A percentile compares a stretch with the other conserved stretches of the same genome.
phyloP scores from a whole-genome alignment of 495 filamentous ascomycete species.

The Penicillium canariense region DNA sequence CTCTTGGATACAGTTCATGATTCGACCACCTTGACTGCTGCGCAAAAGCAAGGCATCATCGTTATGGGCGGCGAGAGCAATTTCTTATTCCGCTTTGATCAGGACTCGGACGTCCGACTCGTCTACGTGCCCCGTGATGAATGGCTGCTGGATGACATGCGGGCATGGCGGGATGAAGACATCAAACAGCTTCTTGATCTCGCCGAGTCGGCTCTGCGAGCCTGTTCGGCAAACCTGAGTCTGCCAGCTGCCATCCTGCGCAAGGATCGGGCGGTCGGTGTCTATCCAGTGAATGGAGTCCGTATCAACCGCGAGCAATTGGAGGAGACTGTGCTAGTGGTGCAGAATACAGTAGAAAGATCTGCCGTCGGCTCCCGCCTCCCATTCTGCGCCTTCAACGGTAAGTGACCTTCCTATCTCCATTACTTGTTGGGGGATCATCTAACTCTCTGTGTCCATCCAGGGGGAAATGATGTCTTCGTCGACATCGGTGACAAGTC shows the following conservation, averaged over 20 bases:
- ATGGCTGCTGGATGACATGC: constrained; percentile 89
- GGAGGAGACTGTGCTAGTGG: constrained; percentile 92
- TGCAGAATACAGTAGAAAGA: constrained; percentile 86
- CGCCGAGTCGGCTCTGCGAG: constrained; percentile 76
- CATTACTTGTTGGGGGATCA: background rate
- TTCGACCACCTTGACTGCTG: constrained; percentile 52
- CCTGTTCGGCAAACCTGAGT: constrained; percentile 72
- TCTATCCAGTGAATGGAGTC: constrained; percentile 57
- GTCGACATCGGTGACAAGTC: constrained; percentile 98
- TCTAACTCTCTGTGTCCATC: background rate
- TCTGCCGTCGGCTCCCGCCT: constrained; percentile 65
- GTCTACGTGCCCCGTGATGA: constrained; percentile 61
- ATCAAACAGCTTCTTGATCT: constrained; percentile 79
- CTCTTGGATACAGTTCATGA: constrained; percentile 77
- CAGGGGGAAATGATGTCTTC: constrained; percentile 89
- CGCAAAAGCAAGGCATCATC: constrained; percentile 72
- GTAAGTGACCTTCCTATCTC: constrained; percentile 26
- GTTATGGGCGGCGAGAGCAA: constrained; percentile 92
- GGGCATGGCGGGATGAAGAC: constrained; percentile 73
- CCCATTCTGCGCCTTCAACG: constrained; percentile 98
- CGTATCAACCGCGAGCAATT: constrained; percentile 83
- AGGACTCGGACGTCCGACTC: constrained; percentile 32
- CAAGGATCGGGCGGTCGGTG: constrained; percentile 92
- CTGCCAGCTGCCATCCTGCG: constrained; percentile 76
- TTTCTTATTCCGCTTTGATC: constrained; percentile 76